Evolutionary conservation across 225 moss, liverwort and hornwort species (phyloP), one percentile per base, ranked within the genome.

Genomic region (Asterella californica): DNA sequence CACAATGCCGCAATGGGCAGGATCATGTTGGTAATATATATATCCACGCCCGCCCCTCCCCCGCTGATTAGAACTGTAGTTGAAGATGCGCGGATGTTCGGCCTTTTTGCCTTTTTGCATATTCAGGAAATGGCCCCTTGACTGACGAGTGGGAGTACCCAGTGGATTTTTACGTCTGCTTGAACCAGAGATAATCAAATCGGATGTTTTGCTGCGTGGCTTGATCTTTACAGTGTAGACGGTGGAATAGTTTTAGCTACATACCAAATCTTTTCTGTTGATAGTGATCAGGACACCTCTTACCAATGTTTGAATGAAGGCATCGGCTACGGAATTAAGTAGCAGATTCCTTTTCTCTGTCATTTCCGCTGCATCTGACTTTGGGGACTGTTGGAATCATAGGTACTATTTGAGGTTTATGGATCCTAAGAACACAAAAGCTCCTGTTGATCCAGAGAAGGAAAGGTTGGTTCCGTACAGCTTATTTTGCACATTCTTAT

Each of bases 1-100:
- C 79, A 99, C 95, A 48, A 99, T 99, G 99, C 99, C 99, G 0
- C 95, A 99, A 52, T 99, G 99, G 99, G 99, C 95, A 84, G 95
- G 95, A 74, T 99, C 95, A 49, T 99, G 95, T 87, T 95, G 95
- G 99, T 97, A n/a, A n/a, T n/a, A 93, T 76, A 78, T 29, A 30
- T 18, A 76, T 47, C 25, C 29, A 46, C 10, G 36, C 52, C 59
- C 37, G 34, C 59, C 11, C 37, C 12, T 76, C 9, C 59, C 11
- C 37, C 12, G 59, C 9, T 37, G 7, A 0, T 57, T 24, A 0
- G 18, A 29, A 19, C 9, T 59, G 24, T 37, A 30, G 17, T 34
- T 34, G 18, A 1, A 17, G 42, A 8, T 38, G 7, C 69, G 32
- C 52, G 6, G 32, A 32, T 53, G 32, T 74, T 32, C 27, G 61